Base-by-base conservation (phyloP, 345 rosid genomes). In the Brassica carinata region DNA sequence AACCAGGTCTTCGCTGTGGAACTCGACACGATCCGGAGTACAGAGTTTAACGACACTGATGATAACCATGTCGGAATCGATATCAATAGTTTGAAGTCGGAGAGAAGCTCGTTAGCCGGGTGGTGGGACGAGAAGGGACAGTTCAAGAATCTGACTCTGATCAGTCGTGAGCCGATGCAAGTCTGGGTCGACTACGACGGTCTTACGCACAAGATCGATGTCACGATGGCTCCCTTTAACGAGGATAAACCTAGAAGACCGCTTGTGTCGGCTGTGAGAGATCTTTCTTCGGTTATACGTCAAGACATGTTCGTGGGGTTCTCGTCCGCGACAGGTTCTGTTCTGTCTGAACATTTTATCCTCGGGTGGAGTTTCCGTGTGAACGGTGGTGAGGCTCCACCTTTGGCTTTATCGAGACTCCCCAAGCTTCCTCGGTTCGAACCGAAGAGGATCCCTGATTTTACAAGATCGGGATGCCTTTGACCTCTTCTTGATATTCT, bases 11-110 rank as follows among this genome's bases (percentile, higher is more conserved):
- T 63, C n/a, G 67, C 36, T 1, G 33, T 63, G 9, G 36, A 63
- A 7, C 15, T 63, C 5, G 67, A 63, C 31, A 63, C 67, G 1
- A 63, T 63, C 17, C 67, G 36, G 7, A 63, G 36, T 13, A 5
- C 18, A 11, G 36, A 63, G 67, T 63, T 63, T 11, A 63, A 63
- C 13, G 67, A 63, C 13, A 63, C 67, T 31, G 30, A 63, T 5
- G 36, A 63, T 63, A 63, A 63, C 36, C 67, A 63, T 63, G 36
- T 29, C 36, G 67, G 67, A 63, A 63, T 63, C 17, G 67, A 63
- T 29, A 63, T 63, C 67, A 63, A 63, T 63, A 63, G 67, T 13
- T 63, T 63, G 67, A 13, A 5, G 18, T 63, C 67, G 15, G 67
- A 26, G 67, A 13, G 29, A 63, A 63, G 9, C n/a, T 63, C 67